Conservation (phyloP, 2,329 filamentous ascomycete genomes). For the Arachnopeziza araneosa region DNA sequence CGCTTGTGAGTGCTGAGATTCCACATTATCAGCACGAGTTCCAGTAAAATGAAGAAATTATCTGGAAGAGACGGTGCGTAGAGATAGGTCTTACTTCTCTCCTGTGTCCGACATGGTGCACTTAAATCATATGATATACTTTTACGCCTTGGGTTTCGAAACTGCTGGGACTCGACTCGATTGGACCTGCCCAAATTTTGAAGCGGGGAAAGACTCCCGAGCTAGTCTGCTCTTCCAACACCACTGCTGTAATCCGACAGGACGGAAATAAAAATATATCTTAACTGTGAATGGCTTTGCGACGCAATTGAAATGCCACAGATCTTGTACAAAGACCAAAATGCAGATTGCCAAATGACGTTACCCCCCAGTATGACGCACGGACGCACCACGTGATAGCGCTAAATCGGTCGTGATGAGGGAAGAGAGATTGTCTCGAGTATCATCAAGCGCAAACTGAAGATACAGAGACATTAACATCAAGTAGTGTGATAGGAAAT, state of each 20-base stretch:
- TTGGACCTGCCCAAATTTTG: neutral
- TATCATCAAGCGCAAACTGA: neutral
- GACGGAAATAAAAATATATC: neutral
- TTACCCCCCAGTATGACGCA: neutral
- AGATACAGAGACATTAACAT: neutral
- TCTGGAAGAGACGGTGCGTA: neutral
- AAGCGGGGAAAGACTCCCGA: neutral
- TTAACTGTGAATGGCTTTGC: neutral
- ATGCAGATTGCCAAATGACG: neutral
- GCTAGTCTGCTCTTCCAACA: neutral
- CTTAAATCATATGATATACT: neutral
- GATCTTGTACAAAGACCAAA: neutral
- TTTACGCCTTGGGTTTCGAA: neutral
- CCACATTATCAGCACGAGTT: slow-evolving; percentile 12
- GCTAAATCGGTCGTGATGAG: neutral
- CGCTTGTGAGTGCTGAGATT: slow-evolving; percentile 38
- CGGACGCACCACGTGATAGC: neutral
- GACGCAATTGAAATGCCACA: neutral
- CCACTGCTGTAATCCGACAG: neutral
- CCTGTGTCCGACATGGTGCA: neutral
- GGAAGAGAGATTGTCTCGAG: neutral
- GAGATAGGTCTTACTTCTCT: neutral
- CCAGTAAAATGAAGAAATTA: neutral
- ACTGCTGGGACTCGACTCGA: neutral
- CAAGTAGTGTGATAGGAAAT: neutral